Percentiles rank a stretch among this genome's conserved stretches.
phyloP scores from a whole-genome alignment of 306 rosid genomes.

The Oemleria cerasiformis region DNA sequence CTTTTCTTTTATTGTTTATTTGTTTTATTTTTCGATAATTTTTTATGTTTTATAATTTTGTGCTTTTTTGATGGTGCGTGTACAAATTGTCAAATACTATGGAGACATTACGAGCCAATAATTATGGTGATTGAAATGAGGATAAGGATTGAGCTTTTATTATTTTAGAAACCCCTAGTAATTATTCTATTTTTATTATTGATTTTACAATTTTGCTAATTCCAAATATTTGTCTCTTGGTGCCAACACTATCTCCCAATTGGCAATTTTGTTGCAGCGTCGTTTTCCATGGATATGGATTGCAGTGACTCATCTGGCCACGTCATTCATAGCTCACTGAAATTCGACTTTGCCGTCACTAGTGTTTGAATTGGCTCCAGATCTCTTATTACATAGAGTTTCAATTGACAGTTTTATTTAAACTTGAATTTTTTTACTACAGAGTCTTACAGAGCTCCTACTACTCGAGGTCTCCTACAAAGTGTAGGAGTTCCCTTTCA shows the following conservation, averaged over 20 bases:
- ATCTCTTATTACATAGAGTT: too few species aligned
- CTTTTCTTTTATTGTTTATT: not conserved
- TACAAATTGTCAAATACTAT: not conserved
- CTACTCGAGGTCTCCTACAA: too few species aligned
- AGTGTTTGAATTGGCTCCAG: too few species aligned
- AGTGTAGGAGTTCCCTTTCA: too few species aligned
- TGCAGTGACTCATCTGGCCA: not conserved
- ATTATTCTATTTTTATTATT: not conserved
- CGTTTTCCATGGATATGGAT: not conserved
- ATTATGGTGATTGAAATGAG: not conserved
- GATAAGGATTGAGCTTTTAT: slow-evolving; percentile 12
- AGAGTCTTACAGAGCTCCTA: too few species aligned
- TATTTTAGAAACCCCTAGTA: not conserved
- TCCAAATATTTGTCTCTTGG: too few species aligned
- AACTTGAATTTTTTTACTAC: too few species aligned
- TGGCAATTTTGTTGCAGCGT: not conserved
- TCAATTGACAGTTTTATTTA: too few species aligned
- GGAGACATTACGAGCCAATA: not conserved
- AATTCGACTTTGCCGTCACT: too few species aligned
- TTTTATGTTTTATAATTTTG: not conserved
- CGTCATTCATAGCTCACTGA: too few species aligned
- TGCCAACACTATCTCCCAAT: too few species aligned
- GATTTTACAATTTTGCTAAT: slow-evolving; percentile 17
- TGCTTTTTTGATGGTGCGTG: not conserved
- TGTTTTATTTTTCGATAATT: not conserved